These are phyloP conservation scores for Coemansia sp. DNA, from an alignment of 192 early-diverging fungal genomes.

Conservation along the genomic window DNA sequence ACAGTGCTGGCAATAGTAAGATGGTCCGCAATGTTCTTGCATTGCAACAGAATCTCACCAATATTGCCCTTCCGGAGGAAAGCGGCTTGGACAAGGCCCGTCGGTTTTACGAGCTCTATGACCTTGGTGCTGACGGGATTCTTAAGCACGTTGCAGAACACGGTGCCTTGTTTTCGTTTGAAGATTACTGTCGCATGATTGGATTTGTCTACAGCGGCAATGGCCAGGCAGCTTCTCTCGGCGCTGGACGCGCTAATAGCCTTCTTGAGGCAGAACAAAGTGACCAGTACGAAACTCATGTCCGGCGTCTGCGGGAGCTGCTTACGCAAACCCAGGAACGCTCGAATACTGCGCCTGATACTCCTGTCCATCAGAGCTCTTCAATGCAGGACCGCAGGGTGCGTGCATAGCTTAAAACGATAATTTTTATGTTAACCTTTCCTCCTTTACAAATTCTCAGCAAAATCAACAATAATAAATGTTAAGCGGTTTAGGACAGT, in stretches of 20 bases:
- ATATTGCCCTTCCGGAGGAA: constrained; percentile 66
- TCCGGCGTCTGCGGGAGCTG: constrained; percentile 35
- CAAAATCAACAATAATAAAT: no score
- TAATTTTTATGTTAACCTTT: no score
- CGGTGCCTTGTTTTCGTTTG: constrained; percentile 66
- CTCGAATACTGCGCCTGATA: neutral
- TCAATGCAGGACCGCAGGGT: no score
- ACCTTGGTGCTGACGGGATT: constrained; percentile 60
- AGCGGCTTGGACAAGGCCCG: constrained; percentile 67
- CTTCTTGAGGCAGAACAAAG: constrained; percentile 27
- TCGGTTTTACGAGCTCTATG: constrained; percentile 74
- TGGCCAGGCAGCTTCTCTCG: constrained; percentile 23
- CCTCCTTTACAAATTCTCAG: no score
- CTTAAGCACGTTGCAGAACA: constrained; percentile 60
- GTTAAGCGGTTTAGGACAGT: no score
- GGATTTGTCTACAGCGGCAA: constrained; percentile 63
- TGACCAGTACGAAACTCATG: constrained; percentile 33
- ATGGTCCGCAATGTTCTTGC: constrained; percentile 82
- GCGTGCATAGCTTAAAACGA: no score
- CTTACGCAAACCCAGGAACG: constrained; percentile 21
- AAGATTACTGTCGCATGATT: constrained; percentile 77
- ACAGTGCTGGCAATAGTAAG: constrained; percentile 68
- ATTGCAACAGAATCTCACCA: constrained; percentile 85
- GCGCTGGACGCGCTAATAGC: constrained; percentile 24
- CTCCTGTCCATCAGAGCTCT: no score